Evolutionary conservation across 352 stramenopile species (phyloP).

Genomic region (Phytophthora palmivora): DNA sequence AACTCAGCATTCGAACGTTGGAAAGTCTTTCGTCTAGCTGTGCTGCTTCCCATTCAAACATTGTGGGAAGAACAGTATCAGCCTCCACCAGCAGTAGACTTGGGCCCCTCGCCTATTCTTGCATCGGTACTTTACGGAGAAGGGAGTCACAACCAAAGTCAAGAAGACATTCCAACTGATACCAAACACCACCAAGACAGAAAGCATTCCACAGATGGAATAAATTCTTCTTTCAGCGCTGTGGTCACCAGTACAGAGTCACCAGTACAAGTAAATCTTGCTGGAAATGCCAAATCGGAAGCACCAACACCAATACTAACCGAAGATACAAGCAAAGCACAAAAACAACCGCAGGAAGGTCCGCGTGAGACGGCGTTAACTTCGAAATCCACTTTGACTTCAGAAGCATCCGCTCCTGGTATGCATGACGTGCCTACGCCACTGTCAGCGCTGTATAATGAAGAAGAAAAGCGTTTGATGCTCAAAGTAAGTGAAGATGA

Average conservation of each 20-base stretch:
- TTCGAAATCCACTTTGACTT: slow-evolving; percentile 4
- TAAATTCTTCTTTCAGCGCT: slow-evolving; percentile 4
- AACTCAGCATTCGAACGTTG: slow-evolving; percentile 49
- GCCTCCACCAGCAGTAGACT: slow-evolving; percentile 9
- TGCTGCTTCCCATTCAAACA: slow-evolving; percentile 68
- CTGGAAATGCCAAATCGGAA: not conserved
- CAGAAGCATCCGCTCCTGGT: slow-evolving; percentile 14
- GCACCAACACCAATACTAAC: not conserved
- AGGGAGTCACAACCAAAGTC: slow-evolving; percentile 2
- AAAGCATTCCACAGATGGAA: slow-evolving; percentile 19
- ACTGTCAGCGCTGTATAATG: slow-evolving; percentile 74
- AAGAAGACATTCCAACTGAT: slow-evolving; percentile 23
- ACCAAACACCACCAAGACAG: slow-evolving; percentile 20
- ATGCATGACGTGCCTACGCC: slow-evolving; percentile 57
- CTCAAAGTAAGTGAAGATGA: slow-evolving; percentile 40
- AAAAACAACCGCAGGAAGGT: slow-evolving; percentile 13
- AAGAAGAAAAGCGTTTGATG: slow-evolving; percentile 76
- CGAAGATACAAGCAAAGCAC: slow-evolving; percentile 4
- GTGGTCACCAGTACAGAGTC: not conserved
- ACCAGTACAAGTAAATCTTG: not conserved
- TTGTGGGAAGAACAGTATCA: slow-evolving; percentile 73
- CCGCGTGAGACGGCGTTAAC: slow-evolving; percentile 19
- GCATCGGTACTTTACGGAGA: slow-evolving; percentile 29
- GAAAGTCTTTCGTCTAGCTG: slow-evolving; percentile 53
- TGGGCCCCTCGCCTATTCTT: slow-evolving; percentile 26